Evolutionary conservation across 1,284 basidiomycete genomes (phyloP).

Genomic region (Ceratobasidium sp.): DNA sequence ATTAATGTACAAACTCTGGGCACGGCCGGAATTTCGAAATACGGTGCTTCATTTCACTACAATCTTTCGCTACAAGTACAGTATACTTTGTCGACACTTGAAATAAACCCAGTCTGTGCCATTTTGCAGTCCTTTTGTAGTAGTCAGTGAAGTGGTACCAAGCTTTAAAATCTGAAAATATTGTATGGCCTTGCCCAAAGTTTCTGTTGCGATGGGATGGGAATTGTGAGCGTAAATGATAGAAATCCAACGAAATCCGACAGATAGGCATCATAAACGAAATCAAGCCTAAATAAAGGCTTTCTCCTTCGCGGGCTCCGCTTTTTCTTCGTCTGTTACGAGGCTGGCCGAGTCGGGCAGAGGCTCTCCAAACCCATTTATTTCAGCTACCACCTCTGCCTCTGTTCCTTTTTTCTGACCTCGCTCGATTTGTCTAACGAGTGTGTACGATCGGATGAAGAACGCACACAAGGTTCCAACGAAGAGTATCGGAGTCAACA

Average conservation of each 20-base stretch:
- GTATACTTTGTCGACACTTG: too few relatives aligned
- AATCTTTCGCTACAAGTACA: too few relatives aligned
- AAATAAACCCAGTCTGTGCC: too few relatives aligned
- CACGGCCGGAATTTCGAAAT: too few relatives aligned
- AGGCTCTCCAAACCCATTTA: constrained; percentile 9
- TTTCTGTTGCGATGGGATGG: too few relatives aligned
- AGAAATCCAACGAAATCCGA: background rate
- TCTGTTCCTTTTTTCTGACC: constrained; percentile 29
- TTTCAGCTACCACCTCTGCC: background rate
- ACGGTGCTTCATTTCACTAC: too few relatives aligned
- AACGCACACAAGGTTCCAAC: constrained; percentile 24
- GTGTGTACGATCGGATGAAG: constrained; percentile 28
- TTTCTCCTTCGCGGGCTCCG: constrained; percentile 2
- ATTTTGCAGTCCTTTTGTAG: too few relatives aligned
- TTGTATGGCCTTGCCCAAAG: too few relatives aligned
- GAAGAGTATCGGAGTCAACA: constrained; percentile 38
- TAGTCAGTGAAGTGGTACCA: too few relatives aligned
- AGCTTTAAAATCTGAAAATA: too few relatives aligned
- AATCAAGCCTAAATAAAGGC: background rate
- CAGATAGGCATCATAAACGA: background rate
- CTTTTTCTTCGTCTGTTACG: constrained; percentile 16
- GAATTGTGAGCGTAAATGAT: too few relatives aligned
- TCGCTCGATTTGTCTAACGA: constrained; percentile 32
- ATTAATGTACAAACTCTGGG: too few relatives aligned
- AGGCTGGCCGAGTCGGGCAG: constrained; percentile 9